Conservation (phyloP, 148 eudicot species). For the Drosera capensis region DNA sequence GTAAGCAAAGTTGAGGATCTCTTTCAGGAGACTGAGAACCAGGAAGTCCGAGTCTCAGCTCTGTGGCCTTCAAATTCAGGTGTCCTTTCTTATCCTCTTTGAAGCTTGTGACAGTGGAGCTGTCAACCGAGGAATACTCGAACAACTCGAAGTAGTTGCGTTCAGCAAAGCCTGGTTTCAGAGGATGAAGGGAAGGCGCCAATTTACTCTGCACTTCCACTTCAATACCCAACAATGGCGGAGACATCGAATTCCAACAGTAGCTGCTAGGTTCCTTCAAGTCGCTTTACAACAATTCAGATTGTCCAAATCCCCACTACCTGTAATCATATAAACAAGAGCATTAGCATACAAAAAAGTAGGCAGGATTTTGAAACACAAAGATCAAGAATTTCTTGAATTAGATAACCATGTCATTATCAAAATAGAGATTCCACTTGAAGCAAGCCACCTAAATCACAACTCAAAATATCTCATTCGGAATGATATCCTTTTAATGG, state of each 20-base stretch:
- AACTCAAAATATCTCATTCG: no score
- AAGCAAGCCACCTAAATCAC: no score
- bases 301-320: background rate
- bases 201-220: conserved; percentile 45
- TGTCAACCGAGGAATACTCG: conserved; percentile 76
- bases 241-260: conserved; percentile 46
- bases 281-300: background rate
- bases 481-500: no score
- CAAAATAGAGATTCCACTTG: no score
- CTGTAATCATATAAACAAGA: background rate
- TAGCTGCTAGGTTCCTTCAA: background rate
- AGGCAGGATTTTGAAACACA: no score
- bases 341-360: background rate
- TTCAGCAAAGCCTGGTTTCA: conserved; percentile 27
- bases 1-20: conserved; percentile 26
- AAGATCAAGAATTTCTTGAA: no score
- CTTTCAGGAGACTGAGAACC: conserved; percentile 89
- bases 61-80: conserved; percentile 76
- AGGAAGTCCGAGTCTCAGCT: conserved; percentile 84
- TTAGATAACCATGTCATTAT: no score
- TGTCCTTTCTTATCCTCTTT: conserved; percentile 39
- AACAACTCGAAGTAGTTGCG: conserved; percentile 67
- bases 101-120: conserved; percentile 26
- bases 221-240: conserved; percentile 37
- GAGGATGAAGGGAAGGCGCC: conserved; percentile 27